A percentile compares a stretch with the other conserved stretches of the same genome.
These are phyloP conservation scores for Epichloe sylvatica DNA, from an alignment of 2,329 filamentous ascomycete species.

Conservation along the genomic window DNA sequence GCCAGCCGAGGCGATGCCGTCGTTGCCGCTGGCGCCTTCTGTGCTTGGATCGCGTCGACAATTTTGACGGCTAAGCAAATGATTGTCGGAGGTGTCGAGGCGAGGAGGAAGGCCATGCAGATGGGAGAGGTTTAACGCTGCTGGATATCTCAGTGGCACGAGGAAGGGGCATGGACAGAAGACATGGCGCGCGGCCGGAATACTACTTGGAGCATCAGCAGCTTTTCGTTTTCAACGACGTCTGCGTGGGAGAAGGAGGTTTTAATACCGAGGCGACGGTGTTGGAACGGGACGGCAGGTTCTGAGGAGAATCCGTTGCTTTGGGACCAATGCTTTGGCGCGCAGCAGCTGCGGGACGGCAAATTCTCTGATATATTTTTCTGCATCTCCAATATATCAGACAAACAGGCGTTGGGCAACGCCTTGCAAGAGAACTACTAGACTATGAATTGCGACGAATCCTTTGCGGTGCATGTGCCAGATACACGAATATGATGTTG, in stretches of 20 bases:
- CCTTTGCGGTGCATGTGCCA: not conserved
- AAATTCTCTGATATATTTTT: not conserved
- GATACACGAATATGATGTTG: not conserved
- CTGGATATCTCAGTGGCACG: no score
- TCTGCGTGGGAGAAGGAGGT: no score
- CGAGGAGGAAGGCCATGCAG: conserved; percentile 16
- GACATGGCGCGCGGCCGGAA: no score
- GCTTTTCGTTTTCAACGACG: no score
- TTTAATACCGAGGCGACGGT: no score
- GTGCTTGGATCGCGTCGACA: conserved; percentile 37
- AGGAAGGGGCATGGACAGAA: no score
- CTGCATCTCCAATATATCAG: not conserved
- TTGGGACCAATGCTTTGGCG: no score
- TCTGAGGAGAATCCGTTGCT: no score
- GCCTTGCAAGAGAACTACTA: not conserved
- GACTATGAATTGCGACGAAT: not conserved
- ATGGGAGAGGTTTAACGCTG: conserved; percentile 24
- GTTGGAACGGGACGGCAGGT: no score
- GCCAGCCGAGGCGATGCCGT: conserved; percentile 40
- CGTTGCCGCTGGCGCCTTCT: conserved; percentile 39
- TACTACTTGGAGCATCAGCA: no score
- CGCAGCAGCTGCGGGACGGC: no score
- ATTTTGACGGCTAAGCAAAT: conserved; percentile 32
- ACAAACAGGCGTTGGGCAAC: not conserved
- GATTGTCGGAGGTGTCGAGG: conserved; percentile 27